A percentile compares a stretch with the other conserved stretches of the same genome.
Conservation (phyloP, 2,329 filamentous ascomycete species). For the Sporothrix mexicana region DNA sequence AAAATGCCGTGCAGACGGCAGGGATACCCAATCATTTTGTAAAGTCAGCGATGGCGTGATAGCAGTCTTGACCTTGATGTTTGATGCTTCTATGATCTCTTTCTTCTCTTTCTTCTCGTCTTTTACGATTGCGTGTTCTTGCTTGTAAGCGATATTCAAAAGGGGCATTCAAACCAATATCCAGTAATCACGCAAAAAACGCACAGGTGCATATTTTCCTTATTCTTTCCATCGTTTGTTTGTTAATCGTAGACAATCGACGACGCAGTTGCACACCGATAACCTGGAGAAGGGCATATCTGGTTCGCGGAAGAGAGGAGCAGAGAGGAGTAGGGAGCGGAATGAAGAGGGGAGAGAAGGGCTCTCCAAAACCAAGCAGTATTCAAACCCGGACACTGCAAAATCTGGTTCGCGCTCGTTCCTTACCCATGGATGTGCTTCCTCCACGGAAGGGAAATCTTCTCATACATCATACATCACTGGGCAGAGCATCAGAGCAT, state of each 20-base stretch:
- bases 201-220: neutral
- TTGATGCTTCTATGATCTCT: neutral
- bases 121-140: neutral
- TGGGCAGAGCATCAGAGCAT: neutral
- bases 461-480: neutral
- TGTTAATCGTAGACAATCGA: neutral
- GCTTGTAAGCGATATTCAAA: neutral
- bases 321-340: neutral
- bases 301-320: constrained; percentile 5
- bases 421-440: neutral
- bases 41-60: neutral
- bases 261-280: constrained; percentile 1
- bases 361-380: neutral
- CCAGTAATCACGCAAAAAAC: neutral
- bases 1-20: constrained; percentile 4
- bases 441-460: neutral
- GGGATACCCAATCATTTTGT: neutral
- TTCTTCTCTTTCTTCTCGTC: neutral
- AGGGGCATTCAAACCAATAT: neutral
- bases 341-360: neutral
- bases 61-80: neutral
- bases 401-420: constrained; percentile 1
- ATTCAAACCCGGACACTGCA: neutral
- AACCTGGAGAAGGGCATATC: constrained; percentile 5
- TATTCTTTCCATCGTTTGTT: too few relatives aligned